These are phyloP conservation scores for Cryptosporidium bovis DNA, from an alignment of 169 alveolate species.

Conservation along the genomic window DNA sequence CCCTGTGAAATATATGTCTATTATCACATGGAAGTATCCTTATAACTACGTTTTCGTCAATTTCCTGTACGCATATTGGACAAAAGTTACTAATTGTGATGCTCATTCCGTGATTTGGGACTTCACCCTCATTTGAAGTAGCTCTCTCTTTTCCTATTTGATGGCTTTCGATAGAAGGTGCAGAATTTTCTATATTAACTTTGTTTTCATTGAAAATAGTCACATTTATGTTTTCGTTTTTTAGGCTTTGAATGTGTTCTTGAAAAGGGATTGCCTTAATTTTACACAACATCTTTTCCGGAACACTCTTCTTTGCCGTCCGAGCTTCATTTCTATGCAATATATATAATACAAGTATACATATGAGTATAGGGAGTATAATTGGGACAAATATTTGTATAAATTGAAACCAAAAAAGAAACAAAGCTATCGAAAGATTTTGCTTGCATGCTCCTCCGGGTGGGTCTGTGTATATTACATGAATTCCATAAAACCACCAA, in stretches of 20 bases:
- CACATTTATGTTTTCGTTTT: conserved; percentile 20
- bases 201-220: conserved; percentile 52
- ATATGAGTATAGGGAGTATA: conserved; percentile 39
- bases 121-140: background rate
- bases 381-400: conserved; percentile 54
- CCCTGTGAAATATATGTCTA: conserved; percentile 58
- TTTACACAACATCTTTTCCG: conserved; percentile 55
- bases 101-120: conserved; percentile 5
- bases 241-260: conserved; percentile 45
- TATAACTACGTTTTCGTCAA: conserved; percentile 50
- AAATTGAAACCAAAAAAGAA: conserved; percentile 65
- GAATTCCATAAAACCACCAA: conserved; percentile 74
- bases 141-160: background rate
- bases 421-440: conserved; percentile 42
- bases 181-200: conserved; percentile 3
- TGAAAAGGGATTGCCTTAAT: conserved; percentile 49
- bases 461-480: conserved; percentile 49
- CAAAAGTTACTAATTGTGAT: conserved; percentile 61
- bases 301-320: conserved; percentile 34
- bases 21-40: conserved; percentile 59
- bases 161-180: too few species aligned
- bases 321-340: conserved; percentile 66
- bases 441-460: conserved; percentile 47
- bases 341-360: conserved; percentile 33
- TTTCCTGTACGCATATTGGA: conserved; percentile 73